Base-by-base conservation (phyloP, 164 flowering plant species). In the Kalanchoe fedtschenkoi region DNA sequence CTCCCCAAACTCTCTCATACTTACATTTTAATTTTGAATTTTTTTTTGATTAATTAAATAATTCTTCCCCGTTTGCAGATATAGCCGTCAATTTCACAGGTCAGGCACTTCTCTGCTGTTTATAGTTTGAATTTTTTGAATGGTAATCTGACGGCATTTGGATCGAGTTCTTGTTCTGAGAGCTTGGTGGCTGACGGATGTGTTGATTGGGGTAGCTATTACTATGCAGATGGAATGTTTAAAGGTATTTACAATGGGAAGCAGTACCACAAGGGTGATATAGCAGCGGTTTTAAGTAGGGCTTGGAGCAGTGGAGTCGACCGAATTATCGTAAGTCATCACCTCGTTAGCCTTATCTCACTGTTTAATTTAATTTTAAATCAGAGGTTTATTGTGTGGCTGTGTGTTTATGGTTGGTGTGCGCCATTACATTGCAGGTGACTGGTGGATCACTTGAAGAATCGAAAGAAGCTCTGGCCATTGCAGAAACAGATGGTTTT, bases 361-460 rank as follows among this genome's bases (percentile, higher is more conserved):
- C 51, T 26, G 10, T 24, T 51, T 19, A 11, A 42, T 1, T 1
- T 42, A 19, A 42, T 34, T 34, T 35, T 22, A 4, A 9, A 7
- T 22, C 7, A 10, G 19, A 32, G 21, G 60, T 32, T 15, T 15
- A 16, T 55, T 29, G 35, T 43, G n/a, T 57, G 37, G 32, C 5
- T 46, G 15, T 53, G 56, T 54, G 28, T 15, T 64, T 19, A 28
- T 28, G 34, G 37, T 37, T 17, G 15, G 54, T 43, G 60, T 61
- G 32, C 4, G 33, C 34, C 14, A 10, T n/a, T 56, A 70, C 41
- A 28, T 42, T 69, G 34, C 68, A 89, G 98, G 96, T 93, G 42
- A 89, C 98, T 67, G 98, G 98, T 21, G 98, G 98, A n/a, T 93
- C 98, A 17, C 88, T 93, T 19, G 85, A 89, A 74, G 98, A 93